phyloP scores from a whole-genome alignment of 176 grass and related monocot species.

The Eleusine indica region DNA sequence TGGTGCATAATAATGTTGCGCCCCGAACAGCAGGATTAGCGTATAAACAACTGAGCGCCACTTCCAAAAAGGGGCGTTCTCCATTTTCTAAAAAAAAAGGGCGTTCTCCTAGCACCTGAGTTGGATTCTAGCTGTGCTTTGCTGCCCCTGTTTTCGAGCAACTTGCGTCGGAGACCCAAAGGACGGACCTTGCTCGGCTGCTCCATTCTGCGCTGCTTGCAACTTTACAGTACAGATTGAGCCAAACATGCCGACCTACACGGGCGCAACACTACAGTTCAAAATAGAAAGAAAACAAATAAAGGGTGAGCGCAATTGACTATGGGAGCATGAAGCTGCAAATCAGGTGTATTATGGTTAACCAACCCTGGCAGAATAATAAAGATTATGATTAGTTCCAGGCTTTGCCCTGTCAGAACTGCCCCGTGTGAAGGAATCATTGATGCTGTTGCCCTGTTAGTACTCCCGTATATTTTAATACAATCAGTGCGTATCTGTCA shows the following conservation, averaged over 20 bases:
- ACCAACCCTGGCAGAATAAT: background rate
- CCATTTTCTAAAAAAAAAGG: background rate
- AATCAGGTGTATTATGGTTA: background rate
- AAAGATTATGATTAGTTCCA: background rate
- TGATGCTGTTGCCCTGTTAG: background rate
- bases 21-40: constrained; percentile 3
- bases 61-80: background rate
- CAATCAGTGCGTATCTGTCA: background rate
- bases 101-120: constrained; percentile 31
- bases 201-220: constrained; percentile 12
- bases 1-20: background rate
- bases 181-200: background rate
- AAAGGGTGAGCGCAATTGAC: background rate
- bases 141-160: constrained; percentile 25
- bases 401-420: background rate
- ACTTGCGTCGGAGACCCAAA: background rate
- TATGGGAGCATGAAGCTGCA: constrained; percentile 2
- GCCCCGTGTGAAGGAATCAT: background rate
- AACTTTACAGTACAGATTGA: constrained; percentile 28
- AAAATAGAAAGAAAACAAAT: background rate
- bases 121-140: constrained; percentile 41
- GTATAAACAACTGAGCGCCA: constrained; percentile 1
- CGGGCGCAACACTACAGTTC: background rate
- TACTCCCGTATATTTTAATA: constrained; percentile 32
- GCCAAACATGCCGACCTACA: constrained; percentile 27